Conservation (phyloP, 2,329 filamentous ascomycete genomes). For the Hypoxylon sp. region DNA sequence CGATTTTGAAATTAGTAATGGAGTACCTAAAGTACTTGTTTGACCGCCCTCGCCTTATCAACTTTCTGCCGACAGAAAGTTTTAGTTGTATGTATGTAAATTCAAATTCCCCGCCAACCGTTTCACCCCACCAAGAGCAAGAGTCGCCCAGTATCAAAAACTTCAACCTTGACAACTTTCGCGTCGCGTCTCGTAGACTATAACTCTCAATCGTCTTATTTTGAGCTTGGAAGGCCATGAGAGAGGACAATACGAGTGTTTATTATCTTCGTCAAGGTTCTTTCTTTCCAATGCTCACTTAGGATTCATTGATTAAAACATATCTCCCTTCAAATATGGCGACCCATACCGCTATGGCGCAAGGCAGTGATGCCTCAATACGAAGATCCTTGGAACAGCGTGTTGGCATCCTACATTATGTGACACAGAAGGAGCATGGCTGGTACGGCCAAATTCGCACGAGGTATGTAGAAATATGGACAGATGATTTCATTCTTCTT, state of each 20-base stretch:
- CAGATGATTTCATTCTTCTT: background rate
- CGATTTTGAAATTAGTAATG: background rate
- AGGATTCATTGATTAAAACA: slow-evolving; percentile 6
- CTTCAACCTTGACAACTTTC: background rate
- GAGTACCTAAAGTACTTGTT: background rate
- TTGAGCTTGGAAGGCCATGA: background rate
- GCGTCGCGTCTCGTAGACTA: background rate
- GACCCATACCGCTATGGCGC: slow-evolving; percentile 56
- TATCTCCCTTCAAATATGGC: slow-evolving; percentile 47
- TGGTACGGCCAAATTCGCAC: slow-evolving; percentile 63
- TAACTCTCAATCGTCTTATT: background rate
- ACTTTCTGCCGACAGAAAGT: slow-evolving; percentile 44
- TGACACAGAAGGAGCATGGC: slow-evolving; percentile 58
- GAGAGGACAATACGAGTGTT: background rate
- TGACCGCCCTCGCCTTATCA: slow-evolving; percentile 22
- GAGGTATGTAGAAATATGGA: slow-evolving; percentile 54
- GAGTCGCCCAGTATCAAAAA: background rate
- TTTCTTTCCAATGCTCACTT: background rate
- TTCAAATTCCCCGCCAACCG: slow-evolving; percentile 2
- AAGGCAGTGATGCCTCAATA: slow-evolving; percentile 54
- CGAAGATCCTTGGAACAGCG: slow-evolving; percentile 52
- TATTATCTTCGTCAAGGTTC: background rate
- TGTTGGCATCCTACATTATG: slow-evolving; percentile 61
- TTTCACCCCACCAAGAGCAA: slow-evolving; percentile 17
- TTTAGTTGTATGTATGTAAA: slow-evolving; percentile 19